Evolutionary conservation across 108 stramenopile species (phyloP), one percentile per base, ranked within the genome.

Genomic region (Tribonema minus): DNA sequence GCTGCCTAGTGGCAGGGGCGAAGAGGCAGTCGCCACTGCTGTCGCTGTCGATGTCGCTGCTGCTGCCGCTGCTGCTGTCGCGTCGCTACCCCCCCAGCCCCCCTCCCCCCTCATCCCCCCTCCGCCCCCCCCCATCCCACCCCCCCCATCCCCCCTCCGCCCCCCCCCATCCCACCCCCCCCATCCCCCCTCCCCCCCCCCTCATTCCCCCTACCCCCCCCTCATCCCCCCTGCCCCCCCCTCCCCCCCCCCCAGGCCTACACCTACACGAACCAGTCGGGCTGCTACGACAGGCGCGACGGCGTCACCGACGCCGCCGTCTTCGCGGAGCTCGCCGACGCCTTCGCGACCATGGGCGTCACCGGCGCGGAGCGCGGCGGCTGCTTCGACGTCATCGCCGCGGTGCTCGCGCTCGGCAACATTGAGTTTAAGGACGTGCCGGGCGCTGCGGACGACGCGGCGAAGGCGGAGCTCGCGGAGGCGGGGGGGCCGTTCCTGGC

Each of bases 271-370:
- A 90, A 89, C 58, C 87, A 85, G 63, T 58, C 65, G 7, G 91
- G 86, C 30, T 90, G 90, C 33, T 89, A 87, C 39, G 91, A 90
- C 86, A 63, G 92, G 7, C 88, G 92, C 28, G 92, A 93, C 85
- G 93, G 93, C 23, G 90, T 92, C 23, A 78, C 82, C 23, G 94
- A 95, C 71, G 33, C 31, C 58, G 75, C 39, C 29, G 40, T 66
- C 29, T 64, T 39, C 75, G 32, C 34, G 26, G 75, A 76, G 30
- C 46, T 76, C 33, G 32, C 35, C 15, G 66, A 76, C 39, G 75
- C 75, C 32, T 76, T 76, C 34, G 39, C 37, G 27, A 71, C 54
- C 0, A 64, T 71, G 70, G 80, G 70, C 0, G 38, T 81, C 62
- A 63, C 64, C 58, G 64, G 25, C 27, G 46, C 58, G 36, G 75